Conservation (phyloP, 108 stramenopile genomes). For the Skeletonema potamos region DNA sequence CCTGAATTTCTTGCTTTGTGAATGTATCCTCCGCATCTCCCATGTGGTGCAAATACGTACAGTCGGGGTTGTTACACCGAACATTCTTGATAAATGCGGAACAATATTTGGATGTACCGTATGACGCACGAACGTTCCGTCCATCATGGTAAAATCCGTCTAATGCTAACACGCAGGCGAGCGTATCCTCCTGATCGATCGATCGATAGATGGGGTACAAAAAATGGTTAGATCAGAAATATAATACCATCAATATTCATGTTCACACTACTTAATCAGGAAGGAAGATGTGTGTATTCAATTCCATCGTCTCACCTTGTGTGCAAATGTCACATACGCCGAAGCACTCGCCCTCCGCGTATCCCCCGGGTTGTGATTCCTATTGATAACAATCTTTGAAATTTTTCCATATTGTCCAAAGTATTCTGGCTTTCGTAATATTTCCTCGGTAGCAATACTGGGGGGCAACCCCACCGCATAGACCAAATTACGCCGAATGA, state of each 20-base stretch:
- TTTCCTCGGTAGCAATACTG: conserved; percentile 82
- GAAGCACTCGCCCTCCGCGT: conserved; percentile 74
- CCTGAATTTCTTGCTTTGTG: conserved; percentile 93
- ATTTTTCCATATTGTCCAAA: conserved; percentile 98
- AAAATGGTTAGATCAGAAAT: not conserved
- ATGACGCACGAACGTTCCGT: conserved; percentile 92
- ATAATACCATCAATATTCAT: not conserved
- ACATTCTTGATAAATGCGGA: conserved; percentile 95
- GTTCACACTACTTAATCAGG: not conserved
- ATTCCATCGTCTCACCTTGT: conserved; percentile 67
- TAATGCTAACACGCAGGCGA: conserved; percentile 86
- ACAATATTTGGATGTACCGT: conserved; percentile 99
- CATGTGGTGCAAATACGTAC: conserved; percentile 96
- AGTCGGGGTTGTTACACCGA: conserved; percentile 98
- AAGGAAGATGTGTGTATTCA: conserved; percentile 11
- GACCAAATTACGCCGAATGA: conserved; percentile 96
- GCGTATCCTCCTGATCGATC: conserved; percentile 73
- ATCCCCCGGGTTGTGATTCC: conserved; percentile 74
- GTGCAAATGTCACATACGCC: conserved; percentile 96
- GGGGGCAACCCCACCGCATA: conserved; percentile 95
- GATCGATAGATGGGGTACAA: conserved; percentile 7
- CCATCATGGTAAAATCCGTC: conserved; percentile 92
- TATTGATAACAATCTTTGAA: conserved; percentile 93
- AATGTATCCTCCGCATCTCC: conserved; percentile 95
- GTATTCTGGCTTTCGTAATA: conserved; percentile 86